These are phyloP conservation scores for Penicillium thymicola DNA, from an alignment of 2,329 filamentous ascomycete species.

Conservation along the genomic window DNA sequence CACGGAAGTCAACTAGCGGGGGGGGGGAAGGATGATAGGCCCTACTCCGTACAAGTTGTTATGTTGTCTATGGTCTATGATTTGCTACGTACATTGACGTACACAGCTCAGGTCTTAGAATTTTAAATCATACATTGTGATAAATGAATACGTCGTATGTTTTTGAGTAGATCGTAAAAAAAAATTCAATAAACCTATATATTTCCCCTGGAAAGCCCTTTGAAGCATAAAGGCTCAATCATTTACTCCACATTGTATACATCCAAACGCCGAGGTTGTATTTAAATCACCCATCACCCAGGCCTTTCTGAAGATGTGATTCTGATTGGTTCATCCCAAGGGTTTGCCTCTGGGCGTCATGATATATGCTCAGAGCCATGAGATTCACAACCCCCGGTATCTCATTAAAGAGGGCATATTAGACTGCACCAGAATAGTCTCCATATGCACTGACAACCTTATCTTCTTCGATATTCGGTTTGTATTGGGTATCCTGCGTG, in stretches of 20 bases:
- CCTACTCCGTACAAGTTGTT: neutral
- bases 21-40: slow-evolving; percentile 14
- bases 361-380: slow-evolving; percentile 1
- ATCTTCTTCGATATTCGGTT: slow-evolving; percentile 73
- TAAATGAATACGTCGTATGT: neutral
- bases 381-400: neutral
- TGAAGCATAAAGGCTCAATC: neutral
- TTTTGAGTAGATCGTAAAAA: neutral
- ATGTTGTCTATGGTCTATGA: neutral
- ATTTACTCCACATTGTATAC: slow-evolving; percentile 2
- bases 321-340: neutral
- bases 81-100: neutral
- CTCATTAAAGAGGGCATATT: neutral
- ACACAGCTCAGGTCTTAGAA: neutral
- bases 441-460: slow-evolving; percentile 56
- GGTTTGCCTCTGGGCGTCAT: neutral
- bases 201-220: neutral
- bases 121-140: neutral
- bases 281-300: neutral
- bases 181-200: neutral
- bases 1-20: slow-evolving; percentile 17
- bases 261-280: slow-evolving; percentile 1
- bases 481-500: slow-evolving; percentile 58
- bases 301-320: neutral
- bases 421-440: slow-evolving; percentile 13